A percentile compares a stretch with the other conserved stretches of the same genome.
phyloP scores from a whole-genome alignment of 164 flowering plant genomes.

The Macadamia tetraphylla region DNA sequence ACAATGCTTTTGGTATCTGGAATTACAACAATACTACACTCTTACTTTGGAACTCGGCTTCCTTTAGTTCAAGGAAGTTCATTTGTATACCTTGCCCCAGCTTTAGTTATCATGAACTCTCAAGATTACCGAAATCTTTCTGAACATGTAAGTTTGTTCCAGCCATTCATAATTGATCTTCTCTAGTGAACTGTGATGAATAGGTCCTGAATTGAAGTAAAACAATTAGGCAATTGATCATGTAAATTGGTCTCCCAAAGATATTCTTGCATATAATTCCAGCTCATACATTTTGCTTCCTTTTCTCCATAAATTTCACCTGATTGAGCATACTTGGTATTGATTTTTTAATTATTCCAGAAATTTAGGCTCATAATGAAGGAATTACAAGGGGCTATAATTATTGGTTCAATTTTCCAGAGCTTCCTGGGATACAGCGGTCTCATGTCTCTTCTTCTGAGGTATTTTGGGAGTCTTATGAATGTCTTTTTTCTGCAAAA shows the following conservation, averaged over 20 bases:
- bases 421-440: constrained; percentile 77
- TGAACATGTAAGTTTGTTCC: constrained; percentile 59
- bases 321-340: background rate
- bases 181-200: too few species aligned
- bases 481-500: background rate
- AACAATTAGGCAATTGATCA: too few species aligned
- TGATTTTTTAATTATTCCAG: constrained; percentile 34
- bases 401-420: constrained; percentile 83
- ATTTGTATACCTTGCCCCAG: constrained; percentile 87
- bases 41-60: constrained; percentile 82
- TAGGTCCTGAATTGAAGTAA: too few species aligned
- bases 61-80: constrained; percentile 97
- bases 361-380: constrained; percentile 87
- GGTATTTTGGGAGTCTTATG: constrained; percentile 33
- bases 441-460: constrained; percentile 66
- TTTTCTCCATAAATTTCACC: background rate
- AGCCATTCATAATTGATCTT: too few species aligned
- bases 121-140: constrained; percentile 67
- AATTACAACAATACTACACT: constrained; percentile 66
- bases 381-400: constrained; percentile 91
- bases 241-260: too few species aligned
- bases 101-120: constrained; percentile 74
- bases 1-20: constrained; percentile 86
- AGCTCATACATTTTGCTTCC: too few species aligned
- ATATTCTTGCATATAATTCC: too few species aligned